Evolutionary conservation across 768 basidiomycete genomes (phyloP).

Genomic region (Suillus bovinus): DNA sequence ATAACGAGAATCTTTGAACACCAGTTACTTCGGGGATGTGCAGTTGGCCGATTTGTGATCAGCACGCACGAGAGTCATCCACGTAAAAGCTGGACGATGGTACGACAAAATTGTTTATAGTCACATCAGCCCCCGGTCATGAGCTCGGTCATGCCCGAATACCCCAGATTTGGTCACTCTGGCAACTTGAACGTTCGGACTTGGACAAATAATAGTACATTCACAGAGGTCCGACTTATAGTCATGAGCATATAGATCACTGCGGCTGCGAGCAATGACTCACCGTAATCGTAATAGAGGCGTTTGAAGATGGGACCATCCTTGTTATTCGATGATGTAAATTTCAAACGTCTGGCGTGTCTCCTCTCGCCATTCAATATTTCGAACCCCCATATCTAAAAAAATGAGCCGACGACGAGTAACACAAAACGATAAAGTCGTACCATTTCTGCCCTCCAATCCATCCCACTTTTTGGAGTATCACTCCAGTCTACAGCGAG

Average conservation of each 20-base stretch:
- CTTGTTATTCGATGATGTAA: slow-evolving; percentile 59
- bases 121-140: too few species aligned
- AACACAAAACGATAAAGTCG: slow-evolving; percentile 11
- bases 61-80: not conserved
- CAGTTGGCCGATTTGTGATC: not conserved
- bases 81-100: not conserved
- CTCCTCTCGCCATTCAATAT: slow-evolving; percentile 57
- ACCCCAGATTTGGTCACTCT: too few species aligned
- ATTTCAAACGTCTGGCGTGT: slow-evolving; percentile 61
- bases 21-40: not conserved
- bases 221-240: slow-evolving; percentile 14
- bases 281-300: slow-evolving; percentile 70
- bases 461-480: slow-evolving; percentile 58
- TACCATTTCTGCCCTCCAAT: slow-evolving; percentile 71
- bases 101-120: not conserved
- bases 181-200: too few species aligned
- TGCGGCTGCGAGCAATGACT: slow-evolving; percentile 23
- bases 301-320: slow-evolving; percentile 49
- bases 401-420: slow-evolving; percentile 4
- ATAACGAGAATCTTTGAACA: not conserved
- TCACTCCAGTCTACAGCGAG: slow-evolving; percentile 52
- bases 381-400: slow-evolving; percentile 66
- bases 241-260: slow-evolving; percentile 15
- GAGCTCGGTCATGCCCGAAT: slow-evolving; percentile 3
- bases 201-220: not conserved